Percentiles rank a stretch among this genome's conserved stretches.
Evolutionary conservation across 257 asterid genomes (phyloP).

Genomic region (Ocimum tenuiflorum): DNA sequence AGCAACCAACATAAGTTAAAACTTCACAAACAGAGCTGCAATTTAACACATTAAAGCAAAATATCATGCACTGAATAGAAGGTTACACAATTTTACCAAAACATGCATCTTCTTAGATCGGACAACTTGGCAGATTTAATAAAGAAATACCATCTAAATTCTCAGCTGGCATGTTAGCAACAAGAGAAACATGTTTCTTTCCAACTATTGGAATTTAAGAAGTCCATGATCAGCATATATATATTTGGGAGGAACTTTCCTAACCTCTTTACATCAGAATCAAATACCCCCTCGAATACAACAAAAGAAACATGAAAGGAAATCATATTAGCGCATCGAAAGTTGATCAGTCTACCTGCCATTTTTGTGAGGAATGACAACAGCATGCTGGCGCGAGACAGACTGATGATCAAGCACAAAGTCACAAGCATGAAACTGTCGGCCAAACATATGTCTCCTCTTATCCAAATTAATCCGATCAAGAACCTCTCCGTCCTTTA

Average conservation of each 20-base stretch:
- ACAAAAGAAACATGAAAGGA: background rate
- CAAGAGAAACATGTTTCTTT: background rate
- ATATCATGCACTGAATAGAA: background rate
- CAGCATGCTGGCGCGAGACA: slow-evolving; percentile 97
- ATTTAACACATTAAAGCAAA: background rate
- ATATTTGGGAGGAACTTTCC: background rate
- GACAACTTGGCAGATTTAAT: background rate
- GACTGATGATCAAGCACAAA: slow-evolving; percentile 98
- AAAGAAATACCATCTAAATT: background rate
- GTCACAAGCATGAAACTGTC: slow-evolving; percentile 91
- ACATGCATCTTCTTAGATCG: too few relatives aligned
- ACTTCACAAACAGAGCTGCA: background rate
- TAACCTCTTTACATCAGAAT: background rate
- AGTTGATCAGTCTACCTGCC: too few relatives aligned
- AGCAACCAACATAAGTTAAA: slow-evolving; percentile 1
- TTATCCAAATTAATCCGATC: slow-evolving; percentile 71
- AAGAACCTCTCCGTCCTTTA: slow-evolving; percentile 93
- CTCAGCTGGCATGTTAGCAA: background rate
- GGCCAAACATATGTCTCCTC: slow-evolving; percentile 75
- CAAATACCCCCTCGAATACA: background rate
- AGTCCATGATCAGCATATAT: background rate
- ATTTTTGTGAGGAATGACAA: slow-evolving; percentile 79
- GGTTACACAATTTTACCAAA: slow-evolving; percentile 11
- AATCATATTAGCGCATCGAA: too few relatives aligned
- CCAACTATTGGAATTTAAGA: slow-evolving; percentile 2